Base-by-base conservation (phyloP, 78 protist genomes). In the Protostelium mycophagum region DNA sequence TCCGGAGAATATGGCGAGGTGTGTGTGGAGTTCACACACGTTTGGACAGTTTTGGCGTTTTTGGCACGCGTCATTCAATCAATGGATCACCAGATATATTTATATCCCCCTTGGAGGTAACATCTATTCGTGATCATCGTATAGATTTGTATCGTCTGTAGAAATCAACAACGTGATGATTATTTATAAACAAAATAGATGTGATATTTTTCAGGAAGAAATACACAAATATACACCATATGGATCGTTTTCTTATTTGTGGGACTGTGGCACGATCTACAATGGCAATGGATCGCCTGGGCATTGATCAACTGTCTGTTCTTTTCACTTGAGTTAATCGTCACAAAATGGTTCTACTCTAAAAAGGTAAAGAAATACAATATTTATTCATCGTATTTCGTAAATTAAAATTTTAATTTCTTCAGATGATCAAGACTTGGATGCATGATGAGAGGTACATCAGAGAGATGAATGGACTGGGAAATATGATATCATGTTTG, bases 31-130 rank as follows among this genome's bases (percentile, higher is more conserved):
- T 83, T 96, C 91, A 89, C 63, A 85, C 85, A 95, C 97, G 23
- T 86, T 96, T 31, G 85, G 90, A 25, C 95, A 93, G 0, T 96
- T 96, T 87, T 96, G 98, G 98, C 34, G 96, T 34, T 83, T 85
- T 36, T 96, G 98, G 98, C 98, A 96, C 84, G 87, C 94, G 28
- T 63, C 91, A 25, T 96, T 96, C 95, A 96, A 96, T 85, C 86
- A 84, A 34, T 96, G 98, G 98, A 91, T 94, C 0, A 88, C 96
- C 1, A 91, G 96, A n/a, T 96, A 96, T 73, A 92, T 96, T 89
- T 96, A 96, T 89, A 92, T 96, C 28, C 98, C 98, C 39, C 86
- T 96, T 36, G 98, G 98, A 38, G 98, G 98, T 9, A 83, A 51
- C n/a, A n/a, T n/a, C n/a, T n/a, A 28, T 34, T 83, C 28, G 29